phyloP scores from a whole-genome alignment of 2,329 filamentous ascomycete species.

The Epichloe gansuensis region DNA sequence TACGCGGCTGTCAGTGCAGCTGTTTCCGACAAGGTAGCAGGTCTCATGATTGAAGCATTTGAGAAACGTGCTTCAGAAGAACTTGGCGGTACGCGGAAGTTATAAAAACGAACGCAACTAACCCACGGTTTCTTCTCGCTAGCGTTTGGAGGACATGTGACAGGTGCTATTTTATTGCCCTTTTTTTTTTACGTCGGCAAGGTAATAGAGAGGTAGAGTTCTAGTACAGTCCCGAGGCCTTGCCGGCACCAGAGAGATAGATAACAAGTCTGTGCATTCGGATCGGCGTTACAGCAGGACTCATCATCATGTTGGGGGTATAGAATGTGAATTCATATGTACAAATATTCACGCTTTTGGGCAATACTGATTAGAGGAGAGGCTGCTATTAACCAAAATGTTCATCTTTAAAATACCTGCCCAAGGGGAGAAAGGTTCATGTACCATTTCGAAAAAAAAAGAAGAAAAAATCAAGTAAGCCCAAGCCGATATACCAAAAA shows the following conservation, averaged over 20 bases:
- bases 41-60: conserved; percentile 86
- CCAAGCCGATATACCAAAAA: not conserved
- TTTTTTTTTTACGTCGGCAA: too few relatives aligned
- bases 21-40: conserved; percentile 72
- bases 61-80: conserved; percentile 58
- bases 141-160: too few relatives aligned
- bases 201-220: too few relatives aligned
- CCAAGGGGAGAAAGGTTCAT: not conserved
- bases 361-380: too few relatives aligned
- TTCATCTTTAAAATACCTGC: not conserved
- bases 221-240: too few relatives aligned
- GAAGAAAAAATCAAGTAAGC: not conserved
- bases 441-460: not conserved
- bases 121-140: too few relatives aligned
- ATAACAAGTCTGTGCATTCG: not conserved
- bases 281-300: not conserved
- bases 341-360: not conserved
- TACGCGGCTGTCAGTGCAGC: conserved; percentile 72
- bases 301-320: not conserved
- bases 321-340: not conserved
- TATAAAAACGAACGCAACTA: not conserved
- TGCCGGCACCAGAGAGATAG: too few relatives aligned
- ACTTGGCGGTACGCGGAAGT: conserved; percentile 8
- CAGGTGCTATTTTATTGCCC: too few relatives aligned
- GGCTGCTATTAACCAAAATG: not conserved